phyloP scores from a whole-genome alignment of 441 rosid genomes.

The Iberis amara region DNA sequence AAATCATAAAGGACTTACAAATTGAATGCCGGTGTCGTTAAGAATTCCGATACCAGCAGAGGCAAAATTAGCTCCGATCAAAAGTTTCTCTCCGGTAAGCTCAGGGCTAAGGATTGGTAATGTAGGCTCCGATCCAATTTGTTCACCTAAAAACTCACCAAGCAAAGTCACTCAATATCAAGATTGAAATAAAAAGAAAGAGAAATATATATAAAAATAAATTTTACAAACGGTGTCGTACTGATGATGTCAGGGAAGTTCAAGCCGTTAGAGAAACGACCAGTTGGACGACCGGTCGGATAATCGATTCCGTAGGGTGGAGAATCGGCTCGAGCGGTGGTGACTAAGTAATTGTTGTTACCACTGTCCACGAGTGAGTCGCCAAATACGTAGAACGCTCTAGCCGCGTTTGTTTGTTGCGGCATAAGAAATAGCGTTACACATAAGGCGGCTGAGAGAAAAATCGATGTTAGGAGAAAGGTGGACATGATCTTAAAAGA shows the following conservation, averaged over 20 bases:
- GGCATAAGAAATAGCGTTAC: slow-evolving; percentile 17
- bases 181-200: background rate
- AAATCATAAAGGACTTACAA: slow-evolving; percentile 33
- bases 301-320: slow-evolving; percentile 57
- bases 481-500: slow-evolving; percentile 18
- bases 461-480: background rate
- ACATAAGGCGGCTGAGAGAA: slow-evolving; percentile 1
- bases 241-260: slow-evolving; percentile 62
- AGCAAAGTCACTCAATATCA: slow-evolving; percentile 1
- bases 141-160: slow-evolving; percentile 32
- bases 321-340: slow-evolving; percentile 49
- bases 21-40: slow-evolving; percentile 61
- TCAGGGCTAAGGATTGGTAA: slow-evolving; percentile 58
- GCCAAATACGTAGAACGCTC: slow-evolving; percentile 53
- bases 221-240: slow-evolving; percentile 15
- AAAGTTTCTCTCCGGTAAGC: slow-evolving; percentile 44
- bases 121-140: slow-evolving; percentile 43
- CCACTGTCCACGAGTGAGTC: slow-evolving; percentile 59
- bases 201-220: too few relatives aligned
- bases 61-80: slow-evolving; percentile 63
- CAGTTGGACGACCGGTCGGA: slow-evolving; percentile 45
- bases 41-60: slow-evolving; percentile 67
- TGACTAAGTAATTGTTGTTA: slow-evolving; percentile 52
- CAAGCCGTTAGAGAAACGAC: slow-evolving; percentile 64
- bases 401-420: slow-evolving; percentile 31